phyloP scores from a whole-genome alignment of 2,329 filamentous ascomycete species.

The Biscogniauxia marginata region DNA sequence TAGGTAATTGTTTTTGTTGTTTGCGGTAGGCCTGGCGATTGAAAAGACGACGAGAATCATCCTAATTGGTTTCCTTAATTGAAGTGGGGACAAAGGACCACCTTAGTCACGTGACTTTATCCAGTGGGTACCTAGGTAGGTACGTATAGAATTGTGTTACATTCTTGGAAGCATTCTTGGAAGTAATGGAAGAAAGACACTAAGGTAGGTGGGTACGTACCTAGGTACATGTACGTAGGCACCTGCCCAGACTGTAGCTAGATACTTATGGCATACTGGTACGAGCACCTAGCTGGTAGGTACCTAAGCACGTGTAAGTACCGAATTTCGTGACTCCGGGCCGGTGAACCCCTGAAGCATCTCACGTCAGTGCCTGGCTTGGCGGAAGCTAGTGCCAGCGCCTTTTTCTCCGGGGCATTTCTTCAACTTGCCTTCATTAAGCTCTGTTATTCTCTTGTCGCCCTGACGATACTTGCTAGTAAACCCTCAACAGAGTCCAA shows the following conservation, averaged over 20 bases:
- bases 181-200: background rate
- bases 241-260: too few relatives aligned
- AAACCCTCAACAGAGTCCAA: constrained; percentile 4
- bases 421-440: background rate
- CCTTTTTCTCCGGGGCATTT: background rate
- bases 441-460: background rate
- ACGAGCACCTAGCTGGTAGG: too few relatives aligned
- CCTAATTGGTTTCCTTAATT: background rate
- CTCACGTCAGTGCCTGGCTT: constrained; percentile 12
- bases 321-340: background rate
- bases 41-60: background rate
- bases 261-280: background rate
- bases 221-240: too few relatives aligned
- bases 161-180: too few relatives aligned
- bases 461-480: background rate
- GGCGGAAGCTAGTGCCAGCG: background rate
- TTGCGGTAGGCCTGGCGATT: constrained; percentile 25
- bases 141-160: too few relatives aligned
- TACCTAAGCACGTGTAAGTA: too few relatives aligned
- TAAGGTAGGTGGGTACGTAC: too few relatives aligned
- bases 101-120: constrained; percentile 2
- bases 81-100: background rate
- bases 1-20: constrained; percentile 27
- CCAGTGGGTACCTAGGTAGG: too few relatives aligned
- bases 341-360: constrained; percentile 6